These are phyloP conservation scores for Botrytis aclada DNA, from an alignment of 2,329 filamentous ascomycete species.

Conservation along the genomic window DNA sequence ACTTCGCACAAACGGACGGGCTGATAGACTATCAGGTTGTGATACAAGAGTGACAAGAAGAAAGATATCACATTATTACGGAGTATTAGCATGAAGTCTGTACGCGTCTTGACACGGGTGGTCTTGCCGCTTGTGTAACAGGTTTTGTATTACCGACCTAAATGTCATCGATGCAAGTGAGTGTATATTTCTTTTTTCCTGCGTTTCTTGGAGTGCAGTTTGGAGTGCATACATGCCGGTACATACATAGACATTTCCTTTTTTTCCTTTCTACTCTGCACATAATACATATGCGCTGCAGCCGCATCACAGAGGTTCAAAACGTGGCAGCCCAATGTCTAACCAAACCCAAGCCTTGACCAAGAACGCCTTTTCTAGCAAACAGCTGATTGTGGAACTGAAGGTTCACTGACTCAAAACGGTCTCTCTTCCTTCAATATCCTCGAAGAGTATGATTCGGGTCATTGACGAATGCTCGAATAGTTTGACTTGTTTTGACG, in stretches of 20 bases:
- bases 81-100: not conserved
- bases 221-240: not conserved
- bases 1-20: not conserved
- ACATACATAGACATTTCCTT: not conserved
- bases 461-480: not conserved
- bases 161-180: not conserved
- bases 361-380: not conserved
- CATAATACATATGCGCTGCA: not conserved
- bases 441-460: not conserved
- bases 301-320: not conserved
- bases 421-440: not conserved
- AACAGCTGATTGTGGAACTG: not conserved
- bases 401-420: not conserved
- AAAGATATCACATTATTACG: not conserved
- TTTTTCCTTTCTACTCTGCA: not conserved
- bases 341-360: not conserved
- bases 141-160: not conserved
- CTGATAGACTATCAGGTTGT: not conserved
- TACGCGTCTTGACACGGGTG: not conserved
- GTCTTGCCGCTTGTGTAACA: not conserved
- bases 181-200: not conserved
- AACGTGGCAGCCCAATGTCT: conserved; percentile 1
- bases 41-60: not conserved
- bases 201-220: not conserved
- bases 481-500: not conserved